Base-by-base conservation (phyloP, 768 basidiomycete species). In the Suillus plorans region DNA sequence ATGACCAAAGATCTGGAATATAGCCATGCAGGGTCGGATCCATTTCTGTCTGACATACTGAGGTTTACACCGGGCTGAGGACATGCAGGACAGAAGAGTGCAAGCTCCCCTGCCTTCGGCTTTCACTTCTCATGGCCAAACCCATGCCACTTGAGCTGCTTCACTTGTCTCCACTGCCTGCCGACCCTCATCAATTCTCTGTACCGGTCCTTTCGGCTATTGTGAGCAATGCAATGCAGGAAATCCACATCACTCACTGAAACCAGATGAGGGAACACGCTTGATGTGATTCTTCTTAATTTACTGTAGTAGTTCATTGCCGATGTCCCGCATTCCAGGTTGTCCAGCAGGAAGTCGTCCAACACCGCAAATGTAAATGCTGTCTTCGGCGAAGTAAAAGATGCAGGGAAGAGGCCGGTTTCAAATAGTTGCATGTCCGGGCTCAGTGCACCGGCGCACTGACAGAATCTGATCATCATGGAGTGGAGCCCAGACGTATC, bases 61-160 rank as follows among this genome's bases (percentile, higher is more conserved):
- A 45, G 0, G 4, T 45, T 45, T n/a, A n/a, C 20, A 6, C 45
- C 4, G n/a, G 71, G 71, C 42, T 74, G 73, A 0, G 69, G 75
- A 55, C 75, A 77, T 20, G 72, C 67, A 0, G 70, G 66, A 57
- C 74, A 77, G 36, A 74, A 75, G 71, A 6, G 67, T 42, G 57
- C 64, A 67, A 63, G 47, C 22, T 44, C 63, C 20, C 20, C 20
- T 45, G 45, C 45, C 8, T 45, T 45, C 10, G 20, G 45, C 20
- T 45, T 45, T n/a, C 3, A 1, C 44, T 45, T 45, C 44, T 45
- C 20, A n/a, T 45, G 20, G 0, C 20, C 1, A 5, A 45, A n/a
- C 9, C 42, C 42, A 44, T 44, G 20, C 44, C 9, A 45, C 44
- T 45, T 45, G 4, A n/a, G 20, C 44, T 45, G 20, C 44, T 45